phyloP scores from a whole-genome alignment of 1,139 yeast genomes.

The Yamadazyma pseudoaaseri region DNA sequence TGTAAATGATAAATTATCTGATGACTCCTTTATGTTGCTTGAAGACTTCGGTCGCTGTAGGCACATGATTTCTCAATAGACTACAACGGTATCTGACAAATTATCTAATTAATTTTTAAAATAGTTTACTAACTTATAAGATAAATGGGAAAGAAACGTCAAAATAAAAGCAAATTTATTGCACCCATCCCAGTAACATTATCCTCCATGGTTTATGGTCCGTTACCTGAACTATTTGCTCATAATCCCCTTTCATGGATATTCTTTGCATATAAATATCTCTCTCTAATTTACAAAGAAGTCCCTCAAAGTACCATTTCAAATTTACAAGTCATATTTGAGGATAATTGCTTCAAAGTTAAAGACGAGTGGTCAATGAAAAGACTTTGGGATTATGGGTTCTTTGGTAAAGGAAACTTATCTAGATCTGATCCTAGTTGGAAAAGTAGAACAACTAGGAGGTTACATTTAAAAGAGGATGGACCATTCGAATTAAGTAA shows the following conservation, averaged over 20 bases:
- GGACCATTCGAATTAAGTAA: slow-evolving; percentile 39
- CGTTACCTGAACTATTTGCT: slow-evolving; percentile 47
- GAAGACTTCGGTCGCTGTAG: slow-evolving; percentile 40
- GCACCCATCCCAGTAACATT: slow-evolving; percentile 51
- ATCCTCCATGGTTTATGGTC: slow-evolving; percentile 31
- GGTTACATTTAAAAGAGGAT: slow-evolving; percentile 42
- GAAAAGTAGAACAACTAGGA: slow-evolving; percentile 57
- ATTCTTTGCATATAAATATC: slow-evolving; percentile 36
- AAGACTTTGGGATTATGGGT: slow-evolving; percentile 81
- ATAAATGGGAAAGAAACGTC: slow-evolving; percentile 16
- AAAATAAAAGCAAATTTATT: slow-evolving; percentile 25
- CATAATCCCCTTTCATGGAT: slow-evolving; percentile 66
- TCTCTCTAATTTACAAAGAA: slow-evolving; percentile 21
- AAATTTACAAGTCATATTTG: slow-evolving; percentile 23
- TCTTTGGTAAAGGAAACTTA: slow-evolving; percentile 88
- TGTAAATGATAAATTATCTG: neutral
- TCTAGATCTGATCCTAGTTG: slow-evolving; percentile 94
- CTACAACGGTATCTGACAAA: slow-evolving; percentile 99
- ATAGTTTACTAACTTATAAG: slow-evolving; percentile 4
- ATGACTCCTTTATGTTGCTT: slow-evolving; percentile 7
- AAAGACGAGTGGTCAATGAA: slow-evolving; percentile 46
- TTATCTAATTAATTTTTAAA: slow-evolving; percentile 13
- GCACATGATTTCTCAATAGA: slow-evolving; percentile 87
- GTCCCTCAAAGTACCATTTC: slow-evolving; percentile 26
- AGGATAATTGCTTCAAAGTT: slow-evolving; percentile 45